phyloP scores from a whole-genome alignment of 2,329 filamentous ascomycete genomes.

The Ophidiomyces ophidiicola region DNA sequence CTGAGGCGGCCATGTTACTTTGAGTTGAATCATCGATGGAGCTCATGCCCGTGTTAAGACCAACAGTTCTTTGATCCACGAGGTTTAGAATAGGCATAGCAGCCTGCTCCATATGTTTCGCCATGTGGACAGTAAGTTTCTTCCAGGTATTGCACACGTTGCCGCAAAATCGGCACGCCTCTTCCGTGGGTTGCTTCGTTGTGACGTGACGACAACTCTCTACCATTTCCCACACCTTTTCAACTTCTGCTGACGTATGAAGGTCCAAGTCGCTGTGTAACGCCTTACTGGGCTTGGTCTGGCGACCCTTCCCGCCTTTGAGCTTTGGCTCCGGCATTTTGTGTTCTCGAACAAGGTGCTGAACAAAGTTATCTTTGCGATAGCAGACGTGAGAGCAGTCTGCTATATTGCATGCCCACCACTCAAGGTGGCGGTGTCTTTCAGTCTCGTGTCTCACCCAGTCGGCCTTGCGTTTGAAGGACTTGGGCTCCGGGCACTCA shows the following conservation, averaged over 20 bases:
- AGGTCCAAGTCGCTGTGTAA: conserved; percentile 17
- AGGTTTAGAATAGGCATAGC: conserved; percentile 62
- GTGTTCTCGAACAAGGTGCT: conserved; percentile 84
- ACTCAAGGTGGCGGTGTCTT: conserved; percentile 75
- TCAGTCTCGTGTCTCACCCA: conserved; percentile 95
- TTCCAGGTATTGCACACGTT: conserved; percentile 76
- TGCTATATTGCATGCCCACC: conserved; percentile 73
- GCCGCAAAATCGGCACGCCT: conserved; percentile 78
- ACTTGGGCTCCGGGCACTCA: conserved; percentile 69
- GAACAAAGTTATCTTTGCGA: conserved; percentile 82
- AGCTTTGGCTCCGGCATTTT: conserved; percentile 71
- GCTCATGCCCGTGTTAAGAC: conserved; percentile 21
- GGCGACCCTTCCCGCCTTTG: conserved; percentile 53
- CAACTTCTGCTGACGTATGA: conserved; percentile 31
- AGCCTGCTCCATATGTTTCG: conserved; percentile 89
- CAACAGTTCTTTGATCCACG: conserved; percentile 33
- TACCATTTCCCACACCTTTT: conserved; percentile 64
- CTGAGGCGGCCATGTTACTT: conserved; percentile 1
- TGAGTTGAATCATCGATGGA: conserved; percentile 6
- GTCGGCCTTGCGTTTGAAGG: conserved; percentile 89
- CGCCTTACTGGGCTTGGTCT: conserved; percentile 41
- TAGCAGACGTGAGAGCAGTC: conserved; percentile 76
- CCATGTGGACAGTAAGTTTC: conserved; percentile 83
- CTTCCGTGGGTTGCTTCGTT: conserved; percentile 51
- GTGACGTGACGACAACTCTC: conserved; percentile 67